Evolutionary conservation across 2,329 filamentous ascomycete species (phyloP), one percentile per base, ranked within the genome.

Genomic region (Clarireedia homoeocarpa): DNA sequence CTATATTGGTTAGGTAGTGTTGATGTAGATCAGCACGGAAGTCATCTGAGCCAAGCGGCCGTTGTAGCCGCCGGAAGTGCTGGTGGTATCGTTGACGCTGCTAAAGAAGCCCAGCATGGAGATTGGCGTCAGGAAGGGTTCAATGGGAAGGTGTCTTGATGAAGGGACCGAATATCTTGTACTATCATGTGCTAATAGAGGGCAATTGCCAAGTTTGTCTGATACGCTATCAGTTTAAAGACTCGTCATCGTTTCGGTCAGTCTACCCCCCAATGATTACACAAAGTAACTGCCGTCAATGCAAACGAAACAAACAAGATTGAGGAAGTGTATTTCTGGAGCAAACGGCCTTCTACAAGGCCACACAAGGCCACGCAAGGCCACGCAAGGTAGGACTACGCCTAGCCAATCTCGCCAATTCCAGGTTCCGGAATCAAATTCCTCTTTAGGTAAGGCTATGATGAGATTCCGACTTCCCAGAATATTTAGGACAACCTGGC

Each of bases 1-100:
- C 75, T 97, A 59, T 97, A 92, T 72, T 91, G 85, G 82, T 83
- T 91, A 67, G 89, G 89, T 58, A 81, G 82, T 3, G 75, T 77
- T 30, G 83, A 89, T 85, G 67, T 83, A 36, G 84, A 88, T 66
- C 74, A 64, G 24, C 59, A 66, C 51, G 64, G 55, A 7, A 67
- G 61, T 56, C 61, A 68, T 55, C 50, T 69, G n/a, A 62, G 66
- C 10, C 53, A 71, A 10, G 73, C 70, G 6, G 77, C 72, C 34
- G 76, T 72, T 56, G 77, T 70, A 45, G 74, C 72, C 24, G 70
- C 73, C 30, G 72, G 70, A 39, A 71, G 70, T 46, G 71, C 68
- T 44, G 71, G 70, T 20, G 72, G 72, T 46, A 71, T 68, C 15
- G 74, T 66, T 24, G 69, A 63, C 38, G 65, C 61, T 27, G 72